Evolutionary conservation across 768 basidiomycete genomes (phyloP), one percentile per base, ranked within the genome.

Genomic region (Hericium erinaceus): DNA sequence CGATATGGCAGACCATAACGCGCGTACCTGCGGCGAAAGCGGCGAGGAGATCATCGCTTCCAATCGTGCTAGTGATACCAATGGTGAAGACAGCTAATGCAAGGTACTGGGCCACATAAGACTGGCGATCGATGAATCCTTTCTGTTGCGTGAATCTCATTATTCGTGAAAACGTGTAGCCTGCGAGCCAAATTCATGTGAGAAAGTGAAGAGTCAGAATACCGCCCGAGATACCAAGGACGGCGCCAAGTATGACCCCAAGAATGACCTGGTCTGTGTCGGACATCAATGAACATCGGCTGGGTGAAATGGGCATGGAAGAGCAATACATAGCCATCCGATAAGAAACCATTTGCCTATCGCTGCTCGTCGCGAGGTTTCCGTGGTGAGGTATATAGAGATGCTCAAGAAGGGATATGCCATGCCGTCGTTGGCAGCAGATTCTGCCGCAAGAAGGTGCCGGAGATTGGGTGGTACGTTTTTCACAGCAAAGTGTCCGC

Each of bases 351-450:
- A 97, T 65, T 93, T 81, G 12, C 77, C 83, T 38, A 97, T 73
- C 4, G 93, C 92, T 10, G 76, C 76, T 0, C 75, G 71, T 13
- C 72, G 76, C 3, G 84, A 79, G 0, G 77, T 66, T 61, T 95
- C 91, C 4, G 92, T 62, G 10, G 85, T 85, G 49, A 98, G 76
- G 68, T 95, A 98, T 10, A 98, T 77, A 2, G 95, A 83, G 54
- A 98, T 77, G 26, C 82, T 80, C 56, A 98, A 75, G 69, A 98
- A 98, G 0, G 94, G 94, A 69, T 95, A 97, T 2, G 95, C 93
- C 13, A 98, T 78, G 2, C 97, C 97, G 64, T 98, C 97, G 70
- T 99, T 99, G 7, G 91, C 86, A 0, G 95, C 97, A 5, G 89
- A 90, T 71, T 98, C 95, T 0, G 91, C 92, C 0, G 89, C 81